These are phyloP conservation scores for Zymoseptoria crescenta DNA, from an alignment of 2,329 filamentous ascomycete species.

Conservation along the genomic window DNA sequence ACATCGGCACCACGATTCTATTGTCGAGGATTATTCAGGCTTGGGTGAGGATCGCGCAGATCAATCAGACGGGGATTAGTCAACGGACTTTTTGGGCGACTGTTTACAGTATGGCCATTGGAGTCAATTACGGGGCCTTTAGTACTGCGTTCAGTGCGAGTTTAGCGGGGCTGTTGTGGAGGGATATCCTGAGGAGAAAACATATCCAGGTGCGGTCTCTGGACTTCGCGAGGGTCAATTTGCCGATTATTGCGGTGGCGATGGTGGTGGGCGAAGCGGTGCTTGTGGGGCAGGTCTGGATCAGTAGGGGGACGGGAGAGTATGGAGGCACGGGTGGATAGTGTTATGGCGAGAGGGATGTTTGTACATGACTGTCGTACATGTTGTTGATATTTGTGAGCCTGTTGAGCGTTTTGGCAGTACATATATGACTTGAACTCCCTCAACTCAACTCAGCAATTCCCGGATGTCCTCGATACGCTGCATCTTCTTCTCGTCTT, in stretches of 20 bases:
- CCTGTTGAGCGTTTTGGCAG: neutral
- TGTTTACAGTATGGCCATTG: constrained; percentile 66
- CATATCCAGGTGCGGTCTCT: constrained; percentile 56
- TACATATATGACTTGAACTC: neutral
- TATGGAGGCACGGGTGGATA: constrained; percentile 22
- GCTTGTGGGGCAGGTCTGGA: constrained; percentile 57
- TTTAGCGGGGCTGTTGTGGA: constrained; percentile 63
- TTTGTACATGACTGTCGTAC: neutral
- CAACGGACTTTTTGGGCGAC: constrained; percentile 65
- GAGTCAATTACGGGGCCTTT: constrained; percentile 68
- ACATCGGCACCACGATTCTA: constrained; percentile 68
- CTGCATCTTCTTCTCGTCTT: constrained; percentile 85
- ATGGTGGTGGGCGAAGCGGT: constrained; percentile 59
- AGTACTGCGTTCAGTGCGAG: constrained; percentile 65
- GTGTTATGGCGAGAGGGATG: neutral
- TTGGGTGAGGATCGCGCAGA: constrained; percentile 54
- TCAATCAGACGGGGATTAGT: constrained; percentile 44
- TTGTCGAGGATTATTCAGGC: constrained; percentile 62
- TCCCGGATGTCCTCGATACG: constrained; percentile 92
- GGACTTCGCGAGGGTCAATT: constrained; percentile 61
- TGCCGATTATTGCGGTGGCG: constrained; percentile 61
- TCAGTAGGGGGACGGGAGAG: constrained; percentile 40
- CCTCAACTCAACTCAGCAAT: constrained; percentile 54
- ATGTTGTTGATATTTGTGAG: neutral
- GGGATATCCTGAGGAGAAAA: constrained; percentile 61